Evolutionary conservation across 116 monocot genomes (phyloP), one percentile per base, ranked within the genome.

Genomic region (Dioscorea cayenensis): DNA sequence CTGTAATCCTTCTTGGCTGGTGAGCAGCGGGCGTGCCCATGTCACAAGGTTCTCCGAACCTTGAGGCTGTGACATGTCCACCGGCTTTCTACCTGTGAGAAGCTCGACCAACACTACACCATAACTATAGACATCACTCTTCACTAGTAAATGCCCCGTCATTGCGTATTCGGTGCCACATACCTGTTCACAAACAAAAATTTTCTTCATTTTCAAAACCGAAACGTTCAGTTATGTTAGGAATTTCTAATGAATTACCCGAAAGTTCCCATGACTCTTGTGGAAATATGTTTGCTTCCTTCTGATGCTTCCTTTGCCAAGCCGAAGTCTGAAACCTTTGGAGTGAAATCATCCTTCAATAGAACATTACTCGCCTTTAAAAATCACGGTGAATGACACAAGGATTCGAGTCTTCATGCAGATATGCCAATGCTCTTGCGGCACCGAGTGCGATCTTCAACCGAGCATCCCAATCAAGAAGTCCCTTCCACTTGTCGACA

Each of bases 401-500:
- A 67, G 92, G 92, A 71, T 86, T 88, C 18, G 92, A 92, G 77
- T 92, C 92, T 66, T 92, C 92, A 22, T 92, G 92, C 23, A 92
- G 76, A 70, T 92, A 92, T 59, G 92, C 89, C 18, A 92, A 80
- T 63, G 72, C 92, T 80, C 92, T 82, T 16, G 92, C 92, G n/a
- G 92, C 76, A 50, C 92, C 92, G 73, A 86, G 92, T n/a, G 89
- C 92, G 69, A 92, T 92, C 78, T 88, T 92, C 80, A 92, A 76
- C 50, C 92, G 73, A 23, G 86, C 66, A 78, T 92, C 88, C 88
- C 92, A 92, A 25, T 82, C 82, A 36, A 92, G 82, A 60, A 66
- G 65, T 51, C 66, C 69, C 49, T 73, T 78, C 50, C 69, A 29
- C 66, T 69, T 81, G 72, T 88, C 88, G 27, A 29, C 69, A 73